A percentile compares a stretch with the other conserved stretches of the same genome.
Conservation (phyloP, 148 eudicot species). For the Chenopodium berlandieri region DNA sequence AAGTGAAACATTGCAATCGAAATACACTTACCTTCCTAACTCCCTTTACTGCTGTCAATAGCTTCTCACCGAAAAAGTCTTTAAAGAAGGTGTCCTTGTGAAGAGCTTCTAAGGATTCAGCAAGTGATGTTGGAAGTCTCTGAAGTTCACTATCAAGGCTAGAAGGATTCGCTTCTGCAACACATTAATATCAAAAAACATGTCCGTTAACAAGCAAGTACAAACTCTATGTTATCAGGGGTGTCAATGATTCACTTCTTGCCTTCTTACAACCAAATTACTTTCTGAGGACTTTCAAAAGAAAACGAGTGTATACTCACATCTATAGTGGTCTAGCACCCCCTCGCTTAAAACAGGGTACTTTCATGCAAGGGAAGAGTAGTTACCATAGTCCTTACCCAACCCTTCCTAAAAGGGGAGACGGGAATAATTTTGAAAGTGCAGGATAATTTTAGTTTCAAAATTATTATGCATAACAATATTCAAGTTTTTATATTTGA, state of each 20-base stretch:
- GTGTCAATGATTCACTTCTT: not conserved
- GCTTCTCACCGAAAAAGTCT: slow-evolving; percentile 63
- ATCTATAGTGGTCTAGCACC: too few relatives aligned
- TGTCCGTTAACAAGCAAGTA: not conserved
- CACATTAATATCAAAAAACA: slow-evolving; percentile 1
- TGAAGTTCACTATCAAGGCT: slow-evolving; percentile 46
- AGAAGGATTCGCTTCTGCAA: slow-evolving; percentile 68
- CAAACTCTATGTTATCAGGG: not conserved
- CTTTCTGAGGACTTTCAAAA: too few relatives aligned
- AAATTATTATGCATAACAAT: too few relatives aligned
- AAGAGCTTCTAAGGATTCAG: slow-evolving; percentile 76
- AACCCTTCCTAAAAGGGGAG: too few relatives aligned
- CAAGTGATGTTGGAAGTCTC: slow-evolving; percentile 68
- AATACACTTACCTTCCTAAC: slow-evolving; percentile 59
- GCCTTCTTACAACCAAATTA: not conserved
- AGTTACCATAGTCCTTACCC: too few relatives aligned
- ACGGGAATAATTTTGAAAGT: too few relatives aligned
- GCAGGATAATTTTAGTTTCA: too few relatives aligned
- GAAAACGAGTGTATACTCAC: not conserved
- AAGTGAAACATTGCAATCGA: not conserved
- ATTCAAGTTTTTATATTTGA: too few relatives aligned
- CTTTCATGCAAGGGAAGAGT: too few relatives aligned
- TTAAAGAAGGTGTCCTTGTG: slow-evolving; percentile 49
- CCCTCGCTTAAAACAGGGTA: too few relatives aligned
- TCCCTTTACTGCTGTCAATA: slow-evolving; percentile 64